phyloP scores from a whole-genome alignment of 345 rosid genomes.

The Melastoma malabathricum region DNA sequence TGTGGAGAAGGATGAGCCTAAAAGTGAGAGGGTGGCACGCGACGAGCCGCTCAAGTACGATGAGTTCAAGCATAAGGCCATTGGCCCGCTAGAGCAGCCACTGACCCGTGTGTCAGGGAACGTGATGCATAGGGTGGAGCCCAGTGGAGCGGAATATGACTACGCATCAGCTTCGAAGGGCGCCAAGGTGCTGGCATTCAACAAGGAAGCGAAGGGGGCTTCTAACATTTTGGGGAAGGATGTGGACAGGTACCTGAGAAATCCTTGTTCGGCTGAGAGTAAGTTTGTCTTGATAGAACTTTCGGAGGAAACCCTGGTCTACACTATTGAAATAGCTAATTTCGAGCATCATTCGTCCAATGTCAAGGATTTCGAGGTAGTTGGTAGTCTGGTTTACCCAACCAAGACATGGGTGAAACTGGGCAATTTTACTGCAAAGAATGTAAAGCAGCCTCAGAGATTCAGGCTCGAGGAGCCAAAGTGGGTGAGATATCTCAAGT shows the following conservation, averaged over 20 bases:
- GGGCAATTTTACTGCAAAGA: constrained; percentile 40
- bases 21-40: constrained; percentile 11
- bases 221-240: constrained; percentile 36
- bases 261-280: constrained; percentile 44
- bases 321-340: constrained; percentile 36
- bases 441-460: constrained; percentile 33
- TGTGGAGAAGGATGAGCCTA: constrained; percentile 7
- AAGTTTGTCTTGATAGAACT: constrained; percentile 45
- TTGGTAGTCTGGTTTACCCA: constrained; percentile 47
- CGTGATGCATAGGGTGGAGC: constrained; percentile 30
- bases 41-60: constrained; percentile 28
- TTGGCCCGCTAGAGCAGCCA: constrained; percentile 21
- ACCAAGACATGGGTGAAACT: constrained; percentile 32
- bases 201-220: constrained; percentile 51
- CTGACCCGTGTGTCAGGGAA: constrained; percentile 25
- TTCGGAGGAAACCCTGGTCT: constrained; percentile 44
- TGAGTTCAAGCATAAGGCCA: constrained; percentile 35
- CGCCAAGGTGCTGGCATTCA: constrained; percentile 35
- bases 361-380: constrained; percentile 32
- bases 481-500: constrained; percentile 38
- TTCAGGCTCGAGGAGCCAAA: constrained; percentile 30
- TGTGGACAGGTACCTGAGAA: constrained; percentile 42
- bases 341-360: constrained; percentile 48
- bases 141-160: constrained; percentile 37
- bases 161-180: constrained; percentile 46